A percentile compares a stretch with the other conserved stretches of the same genome.
Evolutionary conservation across 2,329 filamentous ascomycete genomes (phyloP).

Genomic region (Delphinella strobiligena): DNA sequence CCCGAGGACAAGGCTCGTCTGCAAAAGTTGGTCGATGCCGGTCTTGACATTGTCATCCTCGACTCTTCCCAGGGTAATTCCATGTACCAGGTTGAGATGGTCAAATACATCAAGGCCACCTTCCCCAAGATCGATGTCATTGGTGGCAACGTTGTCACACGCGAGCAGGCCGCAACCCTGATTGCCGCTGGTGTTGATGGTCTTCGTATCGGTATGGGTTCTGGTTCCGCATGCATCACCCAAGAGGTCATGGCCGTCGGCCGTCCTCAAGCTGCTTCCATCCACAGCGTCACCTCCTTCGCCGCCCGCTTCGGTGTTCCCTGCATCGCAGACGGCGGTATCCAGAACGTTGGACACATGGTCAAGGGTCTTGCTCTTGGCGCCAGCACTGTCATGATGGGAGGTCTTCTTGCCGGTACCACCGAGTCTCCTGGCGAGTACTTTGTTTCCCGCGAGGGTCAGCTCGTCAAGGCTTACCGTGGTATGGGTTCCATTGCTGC

Average conservation of each 20-base stretch:
- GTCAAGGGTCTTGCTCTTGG: constrained; percentile 95
- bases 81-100: constrained; percentile 98
- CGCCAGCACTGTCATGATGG: constrained; percentile 98
- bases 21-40: constrained; percentile 80
- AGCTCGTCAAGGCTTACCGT: constrained; percentile 97
- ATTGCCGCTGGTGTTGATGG: constrained; percentile 94
- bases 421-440: constrained; percentile 96
- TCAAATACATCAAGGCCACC: constrained; percentile 85
- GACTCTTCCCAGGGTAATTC: constrained; percentile 97
- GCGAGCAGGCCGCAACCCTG: constrained; percentile 83
- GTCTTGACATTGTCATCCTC: constrained; percentile 86
- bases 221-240: constrained; percentile 94
- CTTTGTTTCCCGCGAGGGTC: constrained; percentile 89
- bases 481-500: constrained; percentile 98
- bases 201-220: constrained; percentile 97
- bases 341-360: constrained; percentile 97
- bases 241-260: constrained; percentile 99
- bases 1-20: constrained; percentile 85
- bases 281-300: constrained; percentile 81
- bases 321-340: constrained; percentile 93
- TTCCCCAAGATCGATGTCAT: constrained; percentile 86
- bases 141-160: constrained; percentile 94
- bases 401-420: constrained; percentile 89
- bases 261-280: constrained; percentile 85
- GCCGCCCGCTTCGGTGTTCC: constrained; percentile 89